Conservation (phyloP, 371 early-diverging fungal species). For the Syncephalastrum racemosum region DNA sequence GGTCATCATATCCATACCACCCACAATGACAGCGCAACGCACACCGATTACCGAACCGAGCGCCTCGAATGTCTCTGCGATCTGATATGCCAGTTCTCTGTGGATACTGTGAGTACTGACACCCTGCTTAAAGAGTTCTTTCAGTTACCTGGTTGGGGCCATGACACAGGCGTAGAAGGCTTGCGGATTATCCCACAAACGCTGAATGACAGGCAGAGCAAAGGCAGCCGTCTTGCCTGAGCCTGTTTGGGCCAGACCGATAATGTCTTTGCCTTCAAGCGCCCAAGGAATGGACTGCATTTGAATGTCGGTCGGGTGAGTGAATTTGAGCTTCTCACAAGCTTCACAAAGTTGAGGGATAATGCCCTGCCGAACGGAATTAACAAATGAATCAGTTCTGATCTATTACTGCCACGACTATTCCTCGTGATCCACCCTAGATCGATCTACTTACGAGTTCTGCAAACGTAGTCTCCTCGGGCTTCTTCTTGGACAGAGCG, state of each 20-base stretch:
- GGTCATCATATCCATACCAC: constrained; percentile 97
- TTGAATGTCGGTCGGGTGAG: constrained; percentile 94
- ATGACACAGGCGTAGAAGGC: constrained; percentile 93
- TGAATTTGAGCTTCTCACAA: constrained; percentile 85
- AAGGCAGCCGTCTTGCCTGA: constrained; percentile 97
- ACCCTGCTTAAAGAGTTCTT: not conserved
- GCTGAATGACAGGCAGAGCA: constrained; percentile 94
- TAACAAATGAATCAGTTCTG: constrained; percentile 4
- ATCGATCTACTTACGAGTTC: constrained; percentile 18
- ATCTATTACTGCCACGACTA: too few species aligned
- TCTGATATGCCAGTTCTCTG: constrained; percentile 96
- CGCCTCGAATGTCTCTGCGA: constrained; percentile 90
- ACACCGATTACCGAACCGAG: constrained; percentile 93
- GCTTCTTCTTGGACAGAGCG: constrained; percentile 22
- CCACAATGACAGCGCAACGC: constrained; percentile 92
- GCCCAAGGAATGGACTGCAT: constrained; percentile 88
- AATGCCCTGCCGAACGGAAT: constrained; percentile 59
- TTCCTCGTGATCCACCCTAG: not conserved
- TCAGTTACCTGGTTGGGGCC: constrained; percentile 93
- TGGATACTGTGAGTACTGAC: too few species aligned
- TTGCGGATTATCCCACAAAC: constrained; percentile 86
- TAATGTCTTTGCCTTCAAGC: constrained; percentile 88
- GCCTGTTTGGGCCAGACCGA: constrained; percentile 98
- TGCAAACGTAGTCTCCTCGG: constrained; percentile 30
- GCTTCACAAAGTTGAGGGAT: constrained; percentile 86